Conservation (phyloP, 176 grass and related monocot species). For the Rhynchospora breviuscula region DNA sequence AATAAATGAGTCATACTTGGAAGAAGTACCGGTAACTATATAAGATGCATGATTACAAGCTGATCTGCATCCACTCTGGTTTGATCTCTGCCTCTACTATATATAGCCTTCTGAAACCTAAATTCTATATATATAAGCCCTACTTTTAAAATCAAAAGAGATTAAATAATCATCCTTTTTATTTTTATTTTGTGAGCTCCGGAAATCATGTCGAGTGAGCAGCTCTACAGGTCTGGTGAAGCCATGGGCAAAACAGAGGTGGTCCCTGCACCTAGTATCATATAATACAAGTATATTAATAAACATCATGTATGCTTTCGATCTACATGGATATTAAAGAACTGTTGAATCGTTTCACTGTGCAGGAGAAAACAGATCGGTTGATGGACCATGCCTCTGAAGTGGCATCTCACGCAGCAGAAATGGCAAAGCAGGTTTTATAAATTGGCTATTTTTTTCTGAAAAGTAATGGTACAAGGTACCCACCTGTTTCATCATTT, state of each 20-base stretch:
- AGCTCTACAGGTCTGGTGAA: not conserved
- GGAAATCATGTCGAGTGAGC: not conserved
- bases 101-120: not conserved
- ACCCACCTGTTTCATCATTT: no score
- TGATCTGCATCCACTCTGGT: not conserved
- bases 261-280: not conserved
- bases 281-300: not conserved
- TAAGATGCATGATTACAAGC: not conserved
- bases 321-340: not conserved
- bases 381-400: not conserved
- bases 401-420: not conserved
- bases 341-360: not conserved
- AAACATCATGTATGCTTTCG: not conserved
- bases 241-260: not conserved
- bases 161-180: not conserved
- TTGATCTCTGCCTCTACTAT: not conserved
- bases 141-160: not conserved
- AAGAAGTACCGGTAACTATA: not conserved
- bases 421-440: not conserved
- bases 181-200: not conserved
- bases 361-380: not conserved
- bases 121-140: not conserved
- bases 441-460: not conserved
- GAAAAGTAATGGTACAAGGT: not conserved
- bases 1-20: not conserved